Evolutionary conservation across 306 rosid species (phyloP).

Genomic region (Leucaena leucocephala): DNA sequence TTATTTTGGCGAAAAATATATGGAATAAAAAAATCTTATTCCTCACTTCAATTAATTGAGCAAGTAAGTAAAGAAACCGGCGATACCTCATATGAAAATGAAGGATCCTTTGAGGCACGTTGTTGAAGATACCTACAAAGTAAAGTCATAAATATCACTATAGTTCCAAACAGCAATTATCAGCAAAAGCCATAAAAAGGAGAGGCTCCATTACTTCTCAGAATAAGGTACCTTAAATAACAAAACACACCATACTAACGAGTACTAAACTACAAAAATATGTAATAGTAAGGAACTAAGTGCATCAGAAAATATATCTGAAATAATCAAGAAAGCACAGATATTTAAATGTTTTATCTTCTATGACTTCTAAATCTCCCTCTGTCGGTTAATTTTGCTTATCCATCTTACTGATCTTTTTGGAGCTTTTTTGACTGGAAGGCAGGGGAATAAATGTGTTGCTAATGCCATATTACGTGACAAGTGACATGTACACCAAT

Average conservation of each 20-base stretch:
- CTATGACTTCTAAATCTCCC: neutral
- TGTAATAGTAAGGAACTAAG: neutral
- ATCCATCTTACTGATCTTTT: neutral
- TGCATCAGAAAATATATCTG: neutral
- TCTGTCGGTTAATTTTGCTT: neutral
- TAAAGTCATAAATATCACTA: conserved; percentile 32
- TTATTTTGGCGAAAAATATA: neutral
- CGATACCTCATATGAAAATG: conserved; percentile 87
- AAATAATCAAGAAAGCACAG: neutral
- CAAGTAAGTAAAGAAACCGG: conserved; percentile 23
- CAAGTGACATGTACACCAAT: neutral
- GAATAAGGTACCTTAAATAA: neutral
- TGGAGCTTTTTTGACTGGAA: neutral
- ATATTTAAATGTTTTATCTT: neutral
- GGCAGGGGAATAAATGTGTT: conserved; percentile 22
- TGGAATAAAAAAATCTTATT: neutral
- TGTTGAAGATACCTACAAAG: conserved; percentile 85
- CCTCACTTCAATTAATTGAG: neutral
- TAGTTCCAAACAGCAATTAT: conserved; percentile 4
- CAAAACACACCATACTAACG: conserved; percentile 1
- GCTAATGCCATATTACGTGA: neutral
- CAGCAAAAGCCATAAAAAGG: conserved; percentile 31
- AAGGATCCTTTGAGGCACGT: conserved; percentile 73
- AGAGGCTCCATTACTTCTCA: conserved; percentile 19
- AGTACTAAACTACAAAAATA: conserved; percentile 23